Base-by-base conservation (phyloP, 1,284 basidiomycete species). In the Somion occarium region DNA sequence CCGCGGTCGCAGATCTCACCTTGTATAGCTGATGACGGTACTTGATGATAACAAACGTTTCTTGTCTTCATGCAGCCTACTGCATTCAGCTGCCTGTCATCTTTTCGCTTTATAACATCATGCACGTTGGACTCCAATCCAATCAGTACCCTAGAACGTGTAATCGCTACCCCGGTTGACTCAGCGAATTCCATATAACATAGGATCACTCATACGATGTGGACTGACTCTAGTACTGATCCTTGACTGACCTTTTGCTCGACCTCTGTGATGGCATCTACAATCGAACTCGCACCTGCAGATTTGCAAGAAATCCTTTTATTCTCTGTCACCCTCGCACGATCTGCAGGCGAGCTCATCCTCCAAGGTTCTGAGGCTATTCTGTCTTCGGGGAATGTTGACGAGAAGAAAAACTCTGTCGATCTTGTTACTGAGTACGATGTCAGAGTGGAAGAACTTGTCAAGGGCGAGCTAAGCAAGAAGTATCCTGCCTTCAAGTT, bases 381-480 rank as follows among this genome's bases (percentile, higher is more conserved):
- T 61, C 80, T 78, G 5, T 67, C 74, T 24, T 73, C 76, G 3
- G 63, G 64, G 9, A n/a, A 77, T 59, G 75, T 91, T 48, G 82
- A 82, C 59, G 85, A 91, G 74, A 96, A 95, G 79, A 88, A 89
- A 68, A 95, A 95, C 66, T 85, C 90, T 7, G 91, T 93, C 15
- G 93, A 95, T 69, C 76, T 98, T 37, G 96, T 98, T n/a, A 98
- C 96, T 0, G 91, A 98, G 71, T 97, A 93, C 62, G 95, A 99
- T 69, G 90, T 97, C 54, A 84, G 79, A 37, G 93, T 97, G 12
- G 95, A 98, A 67, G 85, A 90, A 57, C 76, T 95, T 50, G 89
- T 98, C 44, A 84, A 83, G 66, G 65, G 76, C 49, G 79, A 84
- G 65, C 83, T 98, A 54, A 70, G 73, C 27, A 68, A 71, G 24